A percentile compares a stretch with the other conserved stretches of the same genome.
These are phyloP conservation scores for Grosmannia clavigera DNA, from an alignment of 2,329 filamentous ascomycete species.

Conservation along the genomic window DNA sequence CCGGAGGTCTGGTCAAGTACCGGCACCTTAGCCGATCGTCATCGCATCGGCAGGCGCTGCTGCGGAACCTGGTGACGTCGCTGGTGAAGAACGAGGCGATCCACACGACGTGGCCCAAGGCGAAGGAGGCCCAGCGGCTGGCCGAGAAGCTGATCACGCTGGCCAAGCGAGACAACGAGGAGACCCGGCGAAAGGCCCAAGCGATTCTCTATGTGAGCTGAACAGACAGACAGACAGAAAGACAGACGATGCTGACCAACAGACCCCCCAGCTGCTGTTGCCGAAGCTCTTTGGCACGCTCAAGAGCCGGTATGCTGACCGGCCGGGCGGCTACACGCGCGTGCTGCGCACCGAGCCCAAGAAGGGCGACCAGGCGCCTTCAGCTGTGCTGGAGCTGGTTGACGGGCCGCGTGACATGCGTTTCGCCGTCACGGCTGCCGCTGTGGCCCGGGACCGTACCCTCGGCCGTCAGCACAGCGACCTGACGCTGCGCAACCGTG, in stretches of 20 bases:
- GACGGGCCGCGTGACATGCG: conserved; percentile 90
- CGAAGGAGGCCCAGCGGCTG: conserved; percentile 88
- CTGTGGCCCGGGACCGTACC: conserved; percentile 53
- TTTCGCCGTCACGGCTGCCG: conserved; percentile 84
- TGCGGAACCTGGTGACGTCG: conserved; percentile 91
- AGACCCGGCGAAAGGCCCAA: conserved; percentile 60
- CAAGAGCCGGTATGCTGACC: conserved; percentile 60
- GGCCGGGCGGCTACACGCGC: conserved; percentile 88
- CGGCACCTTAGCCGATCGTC: conserved; percentile 78
- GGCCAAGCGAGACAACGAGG: conserved; percentile 85
- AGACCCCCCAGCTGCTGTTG: conserved; percentile 58
- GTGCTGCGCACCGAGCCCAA: conserved; percentile 84
- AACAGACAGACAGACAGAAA: neutral
- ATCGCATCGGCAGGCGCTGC: conserved; percentile 77
- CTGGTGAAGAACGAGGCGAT: conserved; percentile 90
- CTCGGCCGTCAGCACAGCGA: conserved; percentile 49
- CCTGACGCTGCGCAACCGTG: conserved; percentile 64
- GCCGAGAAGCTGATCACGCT: conserved; percentile 91
- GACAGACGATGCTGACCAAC: neutral
- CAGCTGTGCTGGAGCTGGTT: conserved; percentile 86
- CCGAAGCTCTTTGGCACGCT: conserved; percentile 84
- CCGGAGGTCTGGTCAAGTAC: conserved; percentile 76
- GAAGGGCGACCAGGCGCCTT: conserved; percentile 70
- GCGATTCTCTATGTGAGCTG: conserved; percentile 66
- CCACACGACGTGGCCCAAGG: conserved; percentile 89